Evolutionary conservation across 805 yeast genomes (phyloP).

Genomic region (Suhomyces prunicola): DNA sequence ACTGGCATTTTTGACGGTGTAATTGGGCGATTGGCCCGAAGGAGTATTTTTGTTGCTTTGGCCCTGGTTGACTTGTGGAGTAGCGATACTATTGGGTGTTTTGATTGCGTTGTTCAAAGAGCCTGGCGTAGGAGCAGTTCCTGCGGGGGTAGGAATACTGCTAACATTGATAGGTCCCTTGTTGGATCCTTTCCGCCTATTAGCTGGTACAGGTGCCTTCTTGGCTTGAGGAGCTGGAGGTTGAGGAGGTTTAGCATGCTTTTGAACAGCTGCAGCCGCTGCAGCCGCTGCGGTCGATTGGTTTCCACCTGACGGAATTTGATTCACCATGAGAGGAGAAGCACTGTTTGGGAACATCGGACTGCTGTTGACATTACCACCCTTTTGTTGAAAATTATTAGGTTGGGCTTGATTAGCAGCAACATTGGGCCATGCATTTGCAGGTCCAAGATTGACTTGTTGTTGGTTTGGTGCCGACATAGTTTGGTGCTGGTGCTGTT

Average conservation of each 20-base stretch:
- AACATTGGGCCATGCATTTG: conserved; percentile 14
- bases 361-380: conserved; percentile 17
- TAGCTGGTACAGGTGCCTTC: conserved; percentile 11
- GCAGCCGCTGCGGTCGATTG: not conserved
- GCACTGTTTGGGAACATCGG: conserved; percentile 22
- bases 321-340: conserved; percentile 11
- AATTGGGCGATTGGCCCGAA: conserved; percentile 34
- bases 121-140: conserved; percentile 37
- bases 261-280: conserved; percentile 1
- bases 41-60: conserved; percentile 44
- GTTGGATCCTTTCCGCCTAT: conserved; percentile 19
- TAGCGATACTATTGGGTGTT: conserved; percentile 43
- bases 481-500: conserved; percentile 2
- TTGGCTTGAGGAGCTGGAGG: conserved; percentile 9
- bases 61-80: conserved; percentile 36
- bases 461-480: conserved; percentile 1
- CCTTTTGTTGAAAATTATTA: conserved; percentile 8
- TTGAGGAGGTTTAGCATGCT: conserved; percentile 1
- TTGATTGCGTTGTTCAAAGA: conserved; percentile 37
- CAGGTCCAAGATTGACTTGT: conserved; percentile 11
- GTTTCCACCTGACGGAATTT: conserved; percentile 1
- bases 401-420: conserved; percentile 6
- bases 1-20: conserved; percentile 8
- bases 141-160: conserved; percentile 35
- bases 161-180: conserved; percentile 22